Conservation (phyloP, 2,329 filamentous ascomycete species). For the Monilinia fructicola region DNA sequence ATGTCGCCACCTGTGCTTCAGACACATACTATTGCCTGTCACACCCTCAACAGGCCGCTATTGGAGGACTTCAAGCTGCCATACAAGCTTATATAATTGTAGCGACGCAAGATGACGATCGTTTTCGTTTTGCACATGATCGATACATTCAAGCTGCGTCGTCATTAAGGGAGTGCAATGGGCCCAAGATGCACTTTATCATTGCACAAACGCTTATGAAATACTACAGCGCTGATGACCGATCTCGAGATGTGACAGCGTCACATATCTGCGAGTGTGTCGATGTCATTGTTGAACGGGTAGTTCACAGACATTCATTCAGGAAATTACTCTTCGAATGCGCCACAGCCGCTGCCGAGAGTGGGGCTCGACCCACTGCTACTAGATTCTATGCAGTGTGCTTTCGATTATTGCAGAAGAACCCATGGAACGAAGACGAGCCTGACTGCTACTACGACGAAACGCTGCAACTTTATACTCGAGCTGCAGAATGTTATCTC, state of each 20-base stretch:
- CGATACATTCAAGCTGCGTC: constrained; percentile 76
- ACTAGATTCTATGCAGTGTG: constrained; percentile 79
- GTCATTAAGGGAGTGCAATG: constrained; percentile 66
- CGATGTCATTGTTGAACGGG: constrained; percentile 67
- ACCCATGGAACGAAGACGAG: constrained; percentile 70
- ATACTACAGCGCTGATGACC: constrained; percentile 61
- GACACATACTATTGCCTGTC: constrained; percentile 44
- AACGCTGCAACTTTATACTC: constrained; percentile 75
- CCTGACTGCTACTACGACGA: constrained; percentile 83
- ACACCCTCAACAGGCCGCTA: constrained; percentile 62
- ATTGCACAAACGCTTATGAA: constrained; percentile 80
- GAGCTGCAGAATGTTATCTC: constrained; percentile 79
- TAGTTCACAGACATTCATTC: constrained; percentile 62
- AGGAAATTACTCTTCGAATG: constrained; percentile 72
- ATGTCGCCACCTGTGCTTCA: constrained; percentile 38
- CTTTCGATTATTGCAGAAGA: constrained; percentile 72
- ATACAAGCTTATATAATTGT: constrained; percentile 79
- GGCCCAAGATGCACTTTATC: constrained; percentile 83
- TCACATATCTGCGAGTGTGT: constrained; percentile 78
- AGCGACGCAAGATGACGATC: constrained; percentile 78
- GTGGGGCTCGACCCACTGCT: constrained; percentile 77
- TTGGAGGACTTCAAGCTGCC: constrained; percentile 78
- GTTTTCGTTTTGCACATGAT: constrained; percentile 86
- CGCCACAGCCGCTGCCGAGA: constrained; percentile 75
- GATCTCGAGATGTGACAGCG: constrained; percentile 69